Base-by-base conservation (phyloP, 2,329 filamentous ascomycete species). In the Xylaria sp. region DNA sequence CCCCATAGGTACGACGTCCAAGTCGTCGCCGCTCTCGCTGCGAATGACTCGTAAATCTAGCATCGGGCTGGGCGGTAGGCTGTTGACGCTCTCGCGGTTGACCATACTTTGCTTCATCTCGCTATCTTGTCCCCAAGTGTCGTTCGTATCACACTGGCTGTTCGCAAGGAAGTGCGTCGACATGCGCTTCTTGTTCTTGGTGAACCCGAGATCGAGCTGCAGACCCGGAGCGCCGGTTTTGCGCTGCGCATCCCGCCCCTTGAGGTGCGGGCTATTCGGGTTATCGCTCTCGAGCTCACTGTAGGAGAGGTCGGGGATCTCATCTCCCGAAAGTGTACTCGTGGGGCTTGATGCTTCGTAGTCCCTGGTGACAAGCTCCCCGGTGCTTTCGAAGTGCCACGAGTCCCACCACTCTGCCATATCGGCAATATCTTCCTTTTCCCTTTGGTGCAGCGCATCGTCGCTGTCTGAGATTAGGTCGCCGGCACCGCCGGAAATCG, bases 401-500 rank as follows among this genome's bases (percentile, higher is more conserved):
- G 79, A 81, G n/a, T 81, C 79, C 72, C 86, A 88, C 87, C 87
- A 89, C 2, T 80, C 79, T 5, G 76, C 76, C 25, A 89, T 75
- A 8, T 87, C 85, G 46, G 84, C 83, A 3, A 79, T 75, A 65
- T 87, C 85, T 64, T 86, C 85, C 5, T 82, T 81, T 51, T 85
- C 81, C 10, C 73, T 74, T 12, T 74, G 78, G 6, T 78, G 79
- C 13, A 81, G 78, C 55, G 79, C 81, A 72, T 83, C 82, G 57
- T 81, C 79, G 20, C 80, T 79, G 60, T 85, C 86, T 20, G 79
- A 79, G 61, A 83, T 80, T 54, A 86, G 81, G 71, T 88, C 86
- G 36, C 85, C 86, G 1, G 86, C 85, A 5, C 86, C 86, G 51
- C 88, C 88, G 0, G 87, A 79, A 59, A 90, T 89, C 18, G 89